Evolutionary conservation across 2,329 filamentous ascomycete genomes (phyloP), one percentile per base, ranked within the genome.

Genomic region (Knufia fluminis): DNA sequence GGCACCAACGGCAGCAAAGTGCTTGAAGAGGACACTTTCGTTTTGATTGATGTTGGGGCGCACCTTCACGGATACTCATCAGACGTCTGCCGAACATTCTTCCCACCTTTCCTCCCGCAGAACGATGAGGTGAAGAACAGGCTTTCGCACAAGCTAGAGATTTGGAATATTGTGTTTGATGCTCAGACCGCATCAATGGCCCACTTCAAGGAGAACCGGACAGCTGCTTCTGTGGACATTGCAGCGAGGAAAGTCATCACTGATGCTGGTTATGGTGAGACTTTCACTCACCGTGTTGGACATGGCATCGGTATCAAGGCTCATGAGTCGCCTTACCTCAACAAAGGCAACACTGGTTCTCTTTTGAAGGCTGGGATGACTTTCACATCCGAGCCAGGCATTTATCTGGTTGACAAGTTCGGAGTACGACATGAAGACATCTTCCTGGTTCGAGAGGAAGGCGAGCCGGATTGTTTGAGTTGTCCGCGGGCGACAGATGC

Each of bases 241-340:
- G 79, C 79, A 1, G 79, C 79, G 4, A 70, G 79, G 1, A 64
- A 64, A 0, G 68, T 82, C 17, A 82, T 83, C 44, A 69, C 74
- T 10, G 61, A 72, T 9, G 78, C 77, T 0, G 79, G 78, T 0
- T 82, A 82, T 51, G 77, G 75, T 0, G 65, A 72, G 17, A 70
- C 69, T 0, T 83, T 83, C 54, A 82, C 79, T 1, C 79, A 83
- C 55, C 71, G 79, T 1, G 66, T 83, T 1, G 79, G 79, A 1
- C 80, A 83, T 56, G 76, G 79, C 1, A 81, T 83, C 42, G 80
- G 79, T 0, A 81, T 83, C 59, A 82, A 83, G 63, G 79, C 79
- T 1, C 79, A 82, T 54, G 79, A 83, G 59, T 78, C 76, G 24
- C 79, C 79, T 0, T 83, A 82, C 55, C 64, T 83, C 26, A 80